Evolutionary conservation across 1,139 yeast genomes (phyloP).

Genomic region (Saccharomyces hybrid): DNA sequence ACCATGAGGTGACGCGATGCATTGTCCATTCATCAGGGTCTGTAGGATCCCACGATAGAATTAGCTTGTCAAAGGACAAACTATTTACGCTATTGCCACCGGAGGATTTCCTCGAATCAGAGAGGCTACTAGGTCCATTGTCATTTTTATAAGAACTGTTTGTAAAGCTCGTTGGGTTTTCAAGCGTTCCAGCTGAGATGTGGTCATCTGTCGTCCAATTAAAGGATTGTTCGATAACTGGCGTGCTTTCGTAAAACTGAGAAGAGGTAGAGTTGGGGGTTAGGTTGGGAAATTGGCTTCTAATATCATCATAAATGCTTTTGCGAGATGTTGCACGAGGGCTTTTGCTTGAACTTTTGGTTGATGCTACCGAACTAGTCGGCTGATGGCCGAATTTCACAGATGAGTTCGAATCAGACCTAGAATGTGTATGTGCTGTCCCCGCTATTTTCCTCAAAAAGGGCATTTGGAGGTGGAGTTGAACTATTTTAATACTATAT

Average conservation of each 20-base stretch:
- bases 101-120: constrained; percentile 25
- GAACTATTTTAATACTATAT: neutral
- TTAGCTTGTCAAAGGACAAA: constrained; percentile 25
- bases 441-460: constrained; percentile 23
- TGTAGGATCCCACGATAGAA: constrained; percentile 38
- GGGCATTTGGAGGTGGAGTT: constrained; percentile 15
- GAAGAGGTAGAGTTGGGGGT: neutral
- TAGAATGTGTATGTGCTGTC: constrained; percentile 18
- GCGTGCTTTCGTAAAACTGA: neutral
- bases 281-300: neutral
- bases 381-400: constrained; percentile 9
- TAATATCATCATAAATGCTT: neutral
- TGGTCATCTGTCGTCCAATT: neutral
- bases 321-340: neutral
- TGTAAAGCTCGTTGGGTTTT: neutral
- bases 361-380: constrained; percentile 7
- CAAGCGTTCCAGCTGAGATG: neutral
- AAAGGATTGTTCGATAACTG: neutral
- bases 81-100: constrained; percentile 24
- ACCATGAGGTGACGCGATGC: constrained; percentile 59
- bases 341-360: neutral
- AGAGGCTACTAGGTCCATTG: neutral
- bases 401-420: constrained; percentile 23
- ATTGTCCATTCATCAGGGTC: constrained; percentile 58
- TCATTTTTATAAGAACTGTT: neutral